Base-by-base conservation (phyloP, 129 eudicot species). In the Flaveria brownii region DNA sequence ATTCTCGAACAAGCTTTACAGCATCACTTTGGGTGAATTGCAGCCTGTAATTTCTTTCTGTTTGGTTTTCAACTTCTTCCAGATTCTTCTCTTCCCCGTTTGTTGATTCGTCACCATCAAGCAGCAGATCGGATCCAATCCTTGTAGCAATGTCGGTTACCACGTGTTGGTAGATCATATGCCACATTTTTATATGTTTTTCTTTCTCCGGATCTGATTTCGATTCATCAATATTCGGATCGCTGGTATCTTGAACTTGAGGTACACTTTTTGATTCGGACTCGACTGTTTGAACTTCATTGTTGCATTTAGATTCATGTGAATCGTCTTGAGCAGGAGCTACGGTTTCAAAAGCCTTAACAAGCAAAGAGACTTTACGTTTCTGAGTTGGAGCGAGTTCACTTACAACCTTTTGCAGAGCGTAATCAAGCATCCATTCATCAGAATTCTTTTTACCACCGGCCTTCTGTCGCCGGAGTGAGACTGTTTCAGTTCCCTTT, bases 371-470 rank as follows among this genome's bases (percentile, higher is more conserved):
- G 39, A 94, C 98, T 83, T 88, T 94, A 62, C 72, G 82, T 80
- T 91, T 91, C 86, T 94, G 93, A 26, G 89, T 87, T 20, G 98
- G 98, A 23, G 91, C 96, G 28, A 94, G 93, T 77, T 87, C 86
- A 23, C 91, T 67, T 8, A 94, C 90, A 1, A 85, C 98, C 84
- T 89, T 88, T 68, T 81, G 97, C 72, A 94, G 96, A n/a, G 98
- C 98, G 54, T 87, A 89, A 77, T 94, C 97, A 49, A 94, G 89
- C 98, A 94, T 94, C 98, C 97, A 91, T 82, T 91, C 93, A 76
- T 94, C 97, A 3, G 89, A 62, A 11, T 28, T 91, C 78, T 79
- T 91, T 88, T 84, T 88, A 56, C 78, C 94, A 2, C 84, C 85
- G 14, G 79, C 77, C 45, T 30, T 78, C 49, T 89, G 96, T 41